Evolutionary conservation across 106 monocot genomes (phyloP), one percentile per base, ranked within the genome.

Genomic region (Ottelia alismoides): DNA sequence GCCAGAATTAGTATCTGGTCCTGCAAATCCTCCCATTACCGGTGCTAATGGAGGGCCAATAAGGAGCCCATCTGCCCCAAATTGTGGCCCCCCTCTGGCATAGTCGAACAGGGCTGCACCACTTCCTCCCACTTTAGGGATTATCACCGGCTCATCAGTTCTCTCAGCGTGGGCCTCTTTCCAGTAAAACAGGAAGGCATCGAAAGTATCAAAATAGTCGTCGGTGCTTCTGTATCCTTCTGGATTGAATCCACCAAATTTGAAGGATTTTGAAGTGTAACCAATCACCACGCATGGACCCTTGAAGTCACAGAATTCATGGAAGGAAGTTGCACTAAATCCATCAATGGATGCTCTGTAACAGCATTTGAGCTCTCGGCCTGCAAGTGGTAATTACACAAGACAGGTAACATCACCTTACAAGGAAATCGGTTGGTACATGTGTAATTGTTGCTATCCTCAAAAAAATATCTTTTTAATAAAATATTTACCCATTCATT

Each of bases 81-180:
- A 96, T 70, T 96, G 96, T 21, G 96, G 96, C 21, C 96, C 96
- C 18, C 96, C 96, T 45, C 96, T 70, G 0, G 88, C 85, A 56
- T 96, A 89, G 32, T 96, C 96, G 63, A 96, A 96, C 57, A 85
- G 69, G 11, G 96, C 88, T 0, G 96, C 96, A 0, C 96, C 96
- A 31, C 89, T 89, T 4, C 96, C 94, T 2, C 96, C 96, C 2
- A 96, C 66, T 53, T 89, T 96, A 2, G 74, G 81, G 35, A 82
- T 59, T 2, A 82, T 32, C 4, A 79, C 48, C 0, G 81, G 85
- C 2, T 50, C 55, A 3, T 9, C 58, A 11, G 14, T 44, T 0
- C 0, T 55, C 2, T 14, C 51, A 1, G 25, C 31, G 22, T 18
- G 45, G 20, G 2, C 26, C 2, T 70, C 66, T 11, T 63, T 62